Evolutionary conservation across 2,329 filamentous ascomycete genomes (phyloP).

Genomic region (Pezizomycotina sp.): DNA sequence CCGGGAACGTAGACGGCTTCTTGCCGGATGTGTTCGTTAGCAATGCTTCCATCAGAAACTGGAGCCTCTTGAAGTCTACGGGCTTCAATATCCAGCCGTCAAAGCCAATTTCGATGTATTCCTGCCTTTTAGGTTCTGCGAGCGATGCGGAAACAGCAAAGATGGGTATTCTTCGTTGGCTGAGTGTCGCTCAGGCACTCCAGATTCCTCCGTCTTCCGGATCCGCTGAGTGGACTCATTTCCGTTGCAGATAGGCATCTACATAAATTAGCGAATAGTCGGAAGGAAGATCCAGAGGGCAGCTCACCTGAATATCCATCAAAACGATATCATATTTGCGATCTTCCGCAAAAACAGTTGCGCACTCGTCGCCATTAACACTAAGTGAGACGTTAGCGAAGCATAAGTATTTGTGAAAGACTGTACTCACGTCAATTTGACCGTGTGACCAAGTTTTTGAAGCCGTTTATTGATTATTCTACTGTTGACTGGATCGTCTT

Average conservation of each 20-base stretch:
- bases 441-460: slow-evolving; percentile 56
- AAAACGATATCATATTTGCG: slow-evolving; percentile 57
- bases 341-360: slow-evolving; percentile 49
- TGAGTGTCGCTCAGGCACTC: slow-evolving; percentile 42
- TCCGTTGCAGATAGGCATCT: slow-evolving; percentile 91
- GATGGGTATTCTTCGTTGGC: slow-evolving; percentile 54
- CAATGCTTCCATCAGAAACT: slow-evolving; percentile 50
- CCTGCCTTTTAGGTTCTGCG: slow-evolving; percentile 48
- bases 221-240: slow-evolving; percentile 71
- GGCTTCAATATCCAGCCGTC: slow-evolving; percentile 87
- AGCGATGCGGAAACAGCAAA: slow-evolving; percentile 78
- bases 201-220: slow-evolving; percentile 47
- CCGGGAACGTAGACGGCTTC: slow-evolving; percentile 53
- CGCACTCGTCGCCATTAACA: slow-evolving; percentile 76
- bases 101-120: slow-evolving; percentile 63
- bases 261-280: slow-evolving; percentile 5
- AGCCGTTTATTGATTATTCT: slow-evolving; percentile 64
- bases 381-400: too few species aligned
- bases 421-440: slow-evolving; percentile 54
- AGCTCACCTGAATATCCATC: slow-evolving; percentile 78
- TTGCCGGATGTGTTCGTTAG: slow-evolving; percentile 41
- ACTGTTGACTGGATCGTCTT: slow-evolving; percentile 79
- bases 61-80: slow-evolving; percentile 62
- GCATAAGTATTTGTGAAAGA: too few species aligned
- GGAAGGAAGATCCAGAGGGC: slow-evolving; percentile 5